Evolutionary conservation across 345 rosid genomes (phyloP).

Genomic region (Triadica sebifera): DNA sequence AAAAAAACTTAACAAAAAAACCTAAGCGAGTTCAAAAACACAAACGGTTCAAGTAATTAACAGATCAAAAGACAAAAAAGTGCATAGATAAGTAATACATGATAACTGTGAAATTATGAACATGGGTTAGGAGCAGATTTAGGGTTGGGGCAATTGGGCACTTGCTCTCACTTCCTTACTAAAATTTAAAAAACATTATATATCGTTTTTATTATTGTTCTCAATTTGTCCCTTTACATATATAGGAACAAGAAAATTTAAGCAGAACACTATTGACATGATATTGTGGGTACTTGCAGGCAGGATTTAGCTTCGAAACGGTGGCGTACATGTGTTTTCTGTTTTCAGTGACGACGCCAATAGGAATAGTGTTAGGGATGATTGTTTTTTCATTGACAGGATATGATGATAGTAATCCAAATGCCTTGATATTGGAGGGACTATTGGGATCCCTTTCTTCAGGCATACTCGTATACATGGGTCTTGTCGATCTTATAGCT

Average conservation of each 20-base stretch:
- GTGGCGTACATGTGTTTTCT: constrained; percentile 82
- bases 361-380: constrained; percentile 87
- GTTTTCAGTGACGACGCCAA: constrained; percentile 89
- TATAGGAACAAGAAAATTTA: too few relatives aligned
- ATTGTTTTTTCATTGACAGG: constrained; percentile 71
- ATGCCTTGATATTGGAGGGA: constrained; percentile 87
- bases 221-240: too few relatives aligned
- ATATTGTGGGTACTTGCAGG: constrained; percentile 50
- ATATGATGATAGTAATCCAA: constrained; percentile 68
- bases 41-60: background rate
- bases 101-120: too few relatives aligned
- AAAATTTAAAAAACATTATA: too few relatives aligned
- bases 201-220: too few relatives aligned
- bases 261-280: too few relatives aligned
- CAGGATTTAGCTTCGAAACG: constrained; percentile 70
- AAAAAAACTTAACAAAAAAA: too few relatives aligned
- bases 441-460: constrained; percentile 78
- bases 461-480: constrained; percentile 91
- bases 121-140: too few relatives aligned
- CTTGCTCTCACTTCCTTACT: too few relatives aligned
- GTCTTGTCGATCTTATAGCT: constrained; percentile 86
- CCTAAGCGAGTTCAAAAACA: too few relatives aligned
- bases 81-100: background rate
- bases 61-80: background rate
- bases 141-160: too few relatives aligned